Evolutionary conservation across 768 basidiomycete genomes (phyloP), one percentile per base, ranked within the genome.

Genomic region (Phanerodontia chrysosporium): DNA sequence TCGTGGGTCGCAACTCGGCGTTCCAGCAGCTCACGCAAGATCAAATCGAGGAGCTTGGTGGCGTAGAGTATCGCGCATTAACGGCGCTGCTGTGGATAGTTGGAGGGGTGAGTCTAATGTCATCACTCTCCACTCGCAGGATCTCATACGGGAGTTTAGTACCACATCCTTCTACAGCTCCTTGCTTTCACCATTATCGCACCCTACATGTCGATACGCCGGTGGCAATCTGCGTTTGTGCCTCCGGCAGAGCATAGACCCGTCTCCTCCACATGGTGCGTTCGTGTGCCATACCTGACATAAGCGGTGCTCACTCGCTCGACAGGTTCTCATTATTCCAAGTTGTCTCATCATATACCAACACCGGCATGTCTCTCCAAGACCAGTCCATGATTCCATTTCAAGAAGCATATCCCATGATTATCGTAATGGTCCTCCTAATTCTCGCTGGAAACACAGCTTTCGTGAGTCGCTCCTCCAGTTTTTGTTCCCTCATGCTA

Each of bases 321-420:
- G 1, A 25, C 45, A 93, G 92, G 92, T 95, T 90, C 68, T 83
- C 94, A 0, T 70, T 83, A 8, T 98, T 93, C 67, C 92, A 96
- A 69, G 81, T 87, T 24, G 81, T 90, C 25, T 95, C 95, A 0
- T 81, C 93, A 0, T 97, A 91, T 69, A 91, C 89, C 28, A 97
- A 97, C 66, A 86, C 90, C 1, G 95, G 95, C 24, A 85, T 83
- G 72, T 94, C 92, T 14, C 79, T 96, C 6, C 86, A 87, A 14
- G 96, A 99, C 71, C 78, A 83, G 61, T 95, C 92, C 13, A 92
- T 99, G 93, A 54, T 96, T 2, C 95, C 94, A 0, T 98, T 97
- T 72, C 91, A 94, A 67, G 77, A 68, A 22, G 95, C 93, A 18
- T 94, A 92, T 67, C 82, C 85, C 1, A 86, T 93, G 87, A 83